Conservation (phyloP, 2,329 filamentous ascomycete genomes). For the Aspergillus novoparasiticus region DNA sequence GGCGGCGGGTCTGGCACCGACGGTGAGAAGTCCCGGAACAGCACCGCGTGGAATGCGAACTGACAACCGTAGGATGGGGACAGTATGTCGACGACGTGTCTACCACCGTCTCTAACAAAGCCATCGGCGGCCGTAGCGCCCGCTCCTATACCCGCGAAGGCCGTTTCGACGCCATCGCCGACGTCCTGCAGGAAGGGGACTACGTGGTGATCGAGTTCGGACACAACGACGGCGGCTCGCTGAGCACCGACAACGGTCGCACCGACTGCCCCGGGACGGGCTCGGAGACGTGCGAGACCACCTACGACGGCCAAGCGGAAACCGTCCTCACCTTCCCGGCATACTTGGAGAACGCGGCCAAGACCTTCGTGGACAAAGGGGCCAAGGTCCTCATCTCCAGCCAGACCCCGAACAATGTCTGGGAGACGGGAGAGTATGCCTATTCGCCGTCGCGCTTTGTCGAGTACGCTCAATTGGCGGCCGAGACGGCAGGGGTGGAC, state of each 20-base stretch:
- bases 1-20: slow-evolving; percentile 26
- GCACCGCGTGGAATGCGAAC: background rate
- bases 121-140: slow-evolving; percentile 67
- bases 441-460: slow-evolving; percentile 58
- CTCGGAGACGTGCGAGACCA: slow-evolving; percentile 55
- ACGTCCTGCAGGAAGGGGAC: slow-evolving; percentile 58
- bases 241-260: slow-evolving; percentile 62
- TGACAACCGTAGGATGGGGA: slow-evolving; percentile 58
- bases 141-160: slow-evolving; percentile 68
- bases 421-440: slow-evolving; percentile 58
- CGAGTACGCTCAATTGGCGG: slow-evolving; percentile 55
- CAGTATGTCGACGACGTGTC: slow-evolving; percentile 58
- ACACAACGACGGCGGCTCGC: slow-evolving; percentile 69
- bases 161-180: slow-evolving; percentile 61
- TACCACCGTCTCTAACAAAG: slow-evolving; percentile 61
- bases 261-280: slow-evolving; percentile 61
- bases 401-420: slow-evolving; percentile 65
- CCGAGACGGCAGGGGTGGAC: slow-evolving; percentile 47
- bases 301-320: slow-evolving; percentile 55
- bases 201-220: slow-evolving; percentile 73
- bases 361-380: slow-evolving; percentile 57
- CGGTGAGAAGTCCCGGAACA: slow-evolving; percentile 18
- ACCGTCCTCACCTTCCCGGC: slow-evolving; percentile 63
- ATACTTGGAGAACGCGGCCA: slow-evolving; percentile 62
- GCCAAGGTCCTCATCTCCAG: slow-evolving; percentile 62